These are phyloP conservation scores for Tuber magnatum DNA, from an alignment of 495 filamentous ascomycete species.

Conservation along the genomic window DNA sequence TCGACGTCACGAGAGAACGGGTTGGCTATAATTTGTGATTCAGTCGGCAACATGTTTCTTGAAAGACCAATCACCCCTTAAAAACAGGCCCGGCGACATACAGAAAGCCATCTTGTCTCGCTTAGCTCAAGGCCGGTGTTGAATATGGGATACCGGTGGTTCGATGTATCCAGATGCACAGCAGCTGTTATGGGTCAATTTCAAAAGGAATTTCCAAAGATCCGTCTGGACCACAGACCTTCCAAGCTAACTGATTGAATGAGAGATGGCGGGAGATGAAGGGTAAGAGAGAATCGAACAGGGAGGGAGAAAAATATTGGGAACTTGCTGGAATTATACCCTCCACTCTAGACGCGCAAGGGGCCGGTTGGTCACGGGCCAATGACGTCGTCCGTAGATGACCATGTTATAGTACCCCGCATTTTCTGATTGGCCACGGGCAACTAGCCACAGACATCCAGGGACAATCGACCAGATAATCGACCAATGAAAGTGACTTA, in stretches of 20 bases:
- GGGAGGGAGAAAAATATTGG: not conserved
- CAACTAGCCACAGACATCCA: not conserved
- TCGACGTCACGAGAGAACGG: conserved; percentile 42
- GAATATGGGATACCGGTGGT: not conserved
- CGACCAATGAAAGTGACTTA: not conserved
- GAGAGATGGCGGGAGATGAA: not conserved
- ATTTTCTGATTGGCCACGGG: not conserved
- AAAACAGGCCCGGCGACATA: not conserved
- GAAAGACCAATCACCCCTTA: not conserved
- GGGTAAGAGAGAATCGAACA: not conserved
- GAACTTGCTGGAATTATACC: not conserved
- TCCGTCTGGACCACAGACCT: not conserved
- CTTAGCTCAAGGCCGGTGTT: not conserved
- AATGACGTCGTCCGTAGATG: not conserved
- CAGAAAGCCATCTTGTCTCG: conserved; percentile 3
- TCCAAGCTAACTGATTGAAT: not conserved
- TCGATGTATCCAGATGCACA: not conserved
- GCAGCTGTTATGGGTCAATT: not conserved
- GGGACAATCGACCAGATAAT: not conserved
- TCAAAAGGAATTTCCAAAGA: not conserved
- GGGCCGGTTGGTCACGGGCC: not conserved
- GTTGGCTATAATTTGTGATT: conserved; percentile 30
- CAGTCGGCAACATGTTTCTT: not conserved
- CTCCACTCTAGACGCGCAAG: not conserved
- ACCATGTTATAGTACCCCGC: not conserved